Evolutionary conservation across 805 yeast genomes (phyloP).

Genomic region (Alloascoidea hylecoeti): DNA sequence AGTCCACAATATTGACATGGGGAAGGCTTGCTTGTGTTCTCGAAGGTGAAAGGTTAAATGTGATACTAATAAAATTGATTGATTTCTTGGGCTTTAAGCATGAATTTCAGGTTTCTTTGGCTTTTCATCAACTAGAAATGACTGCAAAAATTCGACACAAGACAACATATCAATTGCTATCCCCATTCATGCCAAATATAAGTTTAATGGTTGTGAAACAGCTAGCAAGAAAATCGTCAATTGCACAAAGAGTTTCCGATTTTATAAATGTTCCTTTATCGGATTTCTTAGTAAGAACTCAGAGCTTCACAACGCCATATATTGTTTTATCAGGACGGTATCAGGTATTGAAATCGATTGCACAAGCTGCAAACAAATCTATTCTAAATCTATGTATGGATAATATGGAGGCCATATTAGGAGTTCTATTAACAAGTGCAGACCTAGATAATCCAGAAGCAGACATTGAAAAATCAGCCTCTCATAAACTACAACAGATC

Average conservation of each 20-base stretch:
- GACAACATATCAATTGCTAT: conserved; percentile 68
- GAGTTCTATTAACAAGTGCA: conserved; percentile 31
- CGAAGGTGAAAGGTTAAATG: conserved; percentile 55
- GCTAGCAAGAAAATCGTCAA: conserved; percentile 30
- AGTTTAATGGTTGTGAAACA: conserved; percentile 48
- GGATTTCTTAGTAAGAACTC: conserved; percentile 55
- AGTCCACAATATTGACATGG: conserved; percentile 31
- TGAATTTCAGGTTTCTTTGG: conserved; percentile 53
- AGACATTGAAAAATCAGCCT: background rate
- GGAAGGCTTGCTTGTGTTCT: conserved; percentile 49
- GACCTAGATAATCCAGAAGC: background rate
- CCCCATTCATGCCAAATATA: conserved; percentile 67
- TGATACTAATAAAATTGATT: conserved; percentile 48
- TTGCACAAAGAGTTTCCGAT: conserved; percentile 47
- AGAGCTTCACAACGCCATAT: conserved; percentile 63
- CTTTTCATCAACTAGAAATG: conserved; percentile 45
- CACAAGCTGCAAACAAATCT: conserved; percentile 30
- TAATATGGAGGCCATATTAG: conserved; percentile 38
- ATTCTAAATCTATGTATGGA: conserved; percentile 32
- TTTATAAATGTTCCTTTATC: conserved; percentile 47
- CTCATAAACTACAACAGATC: background rate
- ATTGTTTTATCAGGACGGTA: conserved; percentile 51
- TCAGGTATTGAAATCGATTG: conserved; percentile 49
- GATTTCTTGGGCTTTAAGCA: conserved; percentile 51
- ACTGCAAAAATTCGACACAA: conserved; percentile 40